Evolutionary conservation across 495 filamentous ascomycete species (phyloP).

Genomic region (Penicillium goetzii): DNA sequence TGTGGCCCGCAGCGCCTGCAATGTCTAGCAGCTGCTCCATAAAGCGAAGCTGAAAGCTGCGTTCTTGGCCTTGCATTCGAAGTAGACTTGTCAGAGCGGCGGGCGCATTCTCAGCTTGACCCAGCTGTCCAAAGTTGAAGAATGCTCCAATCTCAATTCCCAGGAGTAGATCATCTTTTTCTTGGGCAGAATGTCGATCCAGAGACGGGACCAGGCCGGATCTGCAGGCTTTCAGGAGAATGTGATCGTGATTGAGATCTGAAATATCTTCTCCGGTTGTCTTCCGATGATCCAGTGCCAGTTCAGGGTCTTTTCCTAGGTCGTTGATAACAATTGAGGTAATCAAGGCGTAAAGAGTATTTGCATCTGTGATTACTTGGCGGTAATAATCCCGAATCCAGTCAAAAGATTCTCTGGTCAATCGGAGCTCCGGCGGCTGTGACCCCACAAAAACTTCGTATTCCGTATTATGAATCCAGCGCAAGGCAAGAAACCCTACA

Average conservation of each 20-base stretch:
- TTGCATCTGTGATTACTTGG: constrained; percentile 14
- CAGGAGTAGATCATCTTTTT: constrained; percentile 40
- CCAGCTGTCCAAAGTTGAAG: constrained; percentile 49
- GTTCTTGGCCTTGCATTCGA: constrained; percentile 27
- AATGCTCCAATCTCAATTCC: constrained; percentile 49
- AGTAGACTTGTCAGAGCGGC: constrained; percentile 31
- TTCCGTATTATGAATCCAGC: constrained; percentile 24
- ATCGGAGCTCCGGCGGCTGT: constrained; percentile 11
- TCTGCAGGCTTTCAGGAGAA: constrained; percentile 39
- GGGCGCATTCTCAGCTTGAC: constrained; percentile 44
- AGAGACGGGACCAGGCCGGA: constrained; percentile 33
- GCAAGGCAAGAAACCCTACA: constrained; percentile 24
- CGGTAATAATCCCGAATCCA: constrained; percentile 26
- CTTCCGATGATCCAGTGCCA: constrained; percentile 29
- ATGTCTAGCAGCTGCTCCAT: constrained; percentile 44
- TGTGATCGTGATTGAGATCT: constrained; percentile 39
- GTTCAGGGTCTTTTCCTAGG: constrained; percentile 43
- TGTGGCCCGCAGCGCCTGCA: constrained; percentile 42
- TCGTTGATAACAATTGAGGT: constrained; percentile 45
- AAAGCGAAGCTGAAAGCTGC: constrained; percentile 40
- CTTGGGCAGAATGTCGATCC: constrained; percentile 23
- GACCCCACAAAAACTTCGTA: constrained; percentile 23
- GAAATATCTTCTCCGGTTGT: constrained; percentile 33
- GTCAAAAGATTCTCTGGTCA: constrained; percentile 27
- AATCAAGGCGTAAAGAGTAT: constrained; percentile 39